Base-by-base conservation (phyloP, 148 eudicot species). In the Rhododendron kiyosumense region DNA sequence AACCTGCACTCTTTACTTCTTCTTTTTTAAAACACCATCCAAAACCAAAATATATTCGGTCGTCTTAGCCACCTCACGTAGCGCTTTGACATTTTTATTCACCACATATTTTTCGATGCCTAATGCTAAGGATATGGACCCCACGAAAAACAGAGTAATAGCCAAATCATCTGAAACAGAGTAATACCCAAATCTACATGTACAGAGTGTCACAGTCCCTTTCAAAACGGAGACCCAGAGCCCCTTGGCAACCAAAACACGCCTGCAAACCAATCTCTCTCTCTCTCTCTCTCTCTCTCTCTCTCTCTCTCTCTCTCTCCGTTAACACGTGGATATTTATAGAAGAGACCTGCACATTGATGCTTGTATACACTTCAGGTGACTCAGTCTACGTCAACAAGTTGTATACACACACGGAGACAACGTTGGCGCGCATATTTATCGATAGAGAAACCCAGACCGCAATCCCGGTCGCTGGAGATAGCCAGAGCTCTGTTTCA, bases 321-420 rank as follows among this genome's bases (percentile, higher is more conserved):
- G 51, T 22, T 22, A 86, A 89, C 79, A 85, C 81, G 71, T 81
- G 91, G 76, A 1, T 48, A 78, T 75, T 17, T 51, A 24, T 38
- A 43, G 3, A 41, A 8, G 79, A 9, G 49, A 77, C 80, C 80
- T 8, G 49, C 51, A 7, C 26, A 41, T 77, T 77, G 80, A 13
- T 13, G 45, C 45, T 41, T 41, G 6, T 28, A 65, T 69, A 69
- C 28, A 69, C 15, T 69, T 28, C 69, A 2, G n/a, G 11, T 10
- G 45, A 20, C 38, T 49, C 75, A 78, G 57, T 57, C 83, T 28
- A 28, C 34, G 61, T 79, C 49, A 41, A 57, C 45, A 59, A 13
- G 6, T 61, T 6, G 8, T 30, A 46, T 46, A 46, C 12, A 7
- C 49, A 46, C 49, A 10, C 13, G 3, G 57, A 52, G 5, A 52